Percentiles rank a stretch among this genome's conserved stretches.
phyloP scores from a whole-genome alignment of 228 moss, liverwort and hornwort genomes.

The Sphagnum magellanicum region DNA sequence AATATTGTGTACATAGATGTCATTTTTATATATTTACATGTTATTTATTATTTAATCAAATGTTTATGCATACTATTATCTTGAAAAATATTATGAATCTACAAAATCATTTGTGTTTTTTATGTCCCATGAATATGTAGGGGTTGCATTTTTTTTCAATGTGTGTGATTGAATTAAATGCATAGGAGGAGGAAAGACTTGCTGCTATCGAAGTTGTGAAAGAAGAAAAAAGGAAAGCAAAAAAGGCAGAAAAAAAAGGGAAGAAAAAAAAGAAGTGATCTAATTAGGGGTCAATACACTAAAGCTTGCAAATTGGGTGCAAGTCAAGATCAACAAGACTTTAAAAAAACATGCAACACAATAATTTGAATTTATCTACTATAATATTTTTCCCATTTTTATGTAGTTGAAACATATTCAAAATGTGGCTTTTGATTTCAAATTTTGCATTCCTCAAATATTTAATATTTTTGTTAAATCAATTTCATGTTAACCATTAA shows the following conservation, averaged over 20 bases:
- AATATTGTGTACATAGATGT: neutral
- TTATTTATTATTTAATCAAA: too few species aligned
- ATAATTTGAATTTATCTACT: too few species aligned
- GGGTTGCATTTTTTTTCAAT: neutral
- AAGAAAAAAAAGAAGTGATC: constrained; percentile 21
- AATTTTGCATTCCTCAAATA: too few species aligned
- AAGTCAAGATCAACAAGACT: too few species aligned
- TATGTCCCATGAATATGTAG: neutral
- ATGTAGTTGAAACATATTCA: too few species aligned
- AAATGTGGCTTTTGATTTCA: too few species aligned
- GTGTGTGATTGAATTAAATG: neutral
- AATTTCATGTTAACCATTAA: too few species aligned
- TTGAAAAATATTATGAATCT: neutral
- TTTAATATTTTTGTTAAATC: too few species aligned
- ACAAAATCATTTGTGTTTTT: neutral
- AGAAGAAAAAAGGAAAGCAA: constrained; percentile 36
- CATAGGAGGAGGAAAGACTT: constrained; percentile 56
- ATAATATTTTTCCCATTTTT: too few species aligned
- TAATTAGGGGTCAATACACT: too few species aligned
- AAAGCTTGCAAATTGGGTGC: too few species aligned
- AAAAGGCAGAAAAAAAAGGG: constrained; percentile 28
- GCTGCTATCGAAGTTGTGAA: constrained; percentile 12
- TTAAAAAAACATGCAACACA: too few species aligned
- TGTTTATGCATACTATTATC: neutral
- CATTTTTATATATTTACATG: neutral